Conservation (phyloP, 1,139 yeast genomes). For the Lodderomyces jiufengensis region DNA sequence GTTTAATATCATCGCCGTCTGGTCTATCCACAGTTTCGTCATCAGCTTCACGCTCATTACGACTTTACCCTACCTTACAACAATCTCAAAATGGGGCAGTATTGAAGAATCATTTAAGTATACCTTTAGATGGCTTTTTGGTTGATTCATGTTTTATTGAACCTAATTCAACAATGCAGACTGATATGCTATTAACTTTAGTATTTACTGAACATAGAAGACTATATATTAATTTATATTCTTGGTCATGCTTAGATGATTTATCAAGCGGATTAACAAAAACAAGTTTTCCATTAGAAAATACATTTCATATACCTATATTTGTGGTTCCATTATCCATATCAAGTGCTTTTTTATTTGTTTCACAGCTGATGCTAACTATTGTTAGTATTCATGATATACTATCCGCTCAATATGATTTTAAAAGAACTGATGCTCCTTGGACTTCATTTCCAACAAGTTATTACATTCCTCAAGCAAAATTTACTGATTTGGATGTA, state of each 20-base stretch:
- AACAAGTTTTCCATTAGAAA: slow-evolving; percentile 32
- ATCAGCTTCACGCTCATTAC: slow-evolving; percentile 33
- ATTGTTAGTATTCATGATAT: slow-evolving; percentile 41
- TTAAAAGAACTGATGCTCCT: slow-evolving; percentile 17
- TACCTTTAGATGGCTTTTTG: slow-evolving; percentile 40
- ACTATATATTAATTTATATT: slow-evolving; percentile 34
- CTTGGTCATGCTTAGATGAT: slow-evolving; percentile 28
- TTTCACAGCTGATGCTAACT: slow-evolving; percentile 24
- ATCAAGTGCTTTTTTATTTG: slow-evolving; percentile 34
- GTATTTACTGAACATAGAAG: slow-evolving; percentile 36
- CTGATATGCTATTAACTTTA: slow-evolving; percentile 34
- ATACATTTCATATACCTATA: slow-evolving; percentile 38
- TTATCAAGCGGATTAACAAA: slow-evolving; percentile 10
- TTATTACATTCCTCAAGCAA: slow-evolving; percentile 25
- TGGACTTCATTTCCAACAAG: slow-evolving; percentile 37
- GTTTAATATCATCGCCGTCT: slow-evolving; percentile 24
- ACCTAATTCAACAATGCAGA: slow-evolving; percentile 23
- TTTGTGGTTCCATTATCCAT: slow-evolving; percentile 35
- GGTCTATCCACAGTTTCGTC: slow-evolving; percentile 41
- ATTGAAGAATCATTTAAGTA: slow-evolving; percentile 37
- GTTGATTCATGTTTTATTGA: slow-evolving; percentile 44
- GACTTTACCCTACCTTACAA: slow-evolving; percentile 35
- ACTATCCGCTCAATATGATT: slow-evolving; percentile 44
- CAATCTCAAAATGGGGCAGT: slow-evolving; percentile 37
- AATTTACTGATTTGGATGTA: slow-evolving; percentile 13